Evolutionary conservation across 495 filamentous ascomycete genomes (phyloP).

Genomic region (Neurospora sp.): DNA sequence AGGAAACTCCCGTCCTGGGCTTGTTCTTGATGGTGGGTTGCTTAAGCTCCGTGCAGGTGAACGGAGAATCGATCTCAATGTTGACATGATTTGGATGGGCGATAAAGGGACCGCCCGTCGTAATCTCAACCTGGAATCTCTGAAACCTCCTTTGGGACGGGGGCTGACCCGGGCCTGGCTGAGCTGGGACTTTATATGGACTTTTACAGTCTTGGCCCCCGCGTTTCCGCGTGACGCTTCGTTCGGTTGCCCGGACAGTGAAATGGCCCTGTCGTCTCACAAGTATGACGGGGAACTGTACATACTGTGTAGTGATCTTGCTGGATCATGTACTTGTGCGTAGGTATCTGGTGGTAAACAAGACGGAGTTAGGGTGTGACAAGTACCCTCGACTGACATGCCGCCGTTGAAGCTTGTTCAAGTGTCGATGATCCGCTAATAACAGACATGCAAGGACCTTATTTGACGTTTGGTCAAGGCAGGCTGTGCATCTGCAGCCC

Average conservation of each 20-base stretch:
- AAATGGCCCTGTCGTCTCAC: background rate
- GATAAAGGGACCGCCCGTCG: background rate
- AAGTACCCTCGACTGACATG: background rate
- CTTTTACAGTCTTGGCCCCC: background rate
- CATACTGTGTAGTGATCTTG: background rate
- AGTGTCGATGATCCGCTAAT: background rate
- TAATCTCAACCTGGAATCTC: background rate
- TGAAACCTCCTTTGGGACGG: background rate
- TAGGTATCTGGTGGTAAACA: background rate
- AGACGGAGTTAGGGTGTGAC: background rate
- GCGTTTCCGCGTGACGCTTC: background rate
- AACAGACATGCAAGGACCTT: background rate
- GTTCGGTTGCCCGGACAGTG: background rate
- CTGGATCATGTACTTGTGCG: background rate
- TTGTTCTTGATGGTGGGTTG: background rate
- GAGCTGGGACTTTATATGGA: background rate
- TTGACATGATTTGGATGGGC: background rate
- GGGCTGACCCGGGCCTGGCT: background rate
- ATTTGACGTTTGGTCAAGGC: background rate
- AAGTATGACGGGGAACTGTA: background rate
- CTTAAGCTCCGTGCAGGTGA: background rate
- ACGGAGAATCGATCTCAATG: background rate
- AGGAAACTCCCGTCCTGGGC: background rate
- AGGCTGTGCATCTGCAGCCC: background rate
- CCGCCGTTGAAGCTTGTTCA: background rate